Evolutionary conservation across 2,329 filamentous ascomycete genomes (phyloP).

Genomic region (Chrysosphaeria jannelii): DNA sequence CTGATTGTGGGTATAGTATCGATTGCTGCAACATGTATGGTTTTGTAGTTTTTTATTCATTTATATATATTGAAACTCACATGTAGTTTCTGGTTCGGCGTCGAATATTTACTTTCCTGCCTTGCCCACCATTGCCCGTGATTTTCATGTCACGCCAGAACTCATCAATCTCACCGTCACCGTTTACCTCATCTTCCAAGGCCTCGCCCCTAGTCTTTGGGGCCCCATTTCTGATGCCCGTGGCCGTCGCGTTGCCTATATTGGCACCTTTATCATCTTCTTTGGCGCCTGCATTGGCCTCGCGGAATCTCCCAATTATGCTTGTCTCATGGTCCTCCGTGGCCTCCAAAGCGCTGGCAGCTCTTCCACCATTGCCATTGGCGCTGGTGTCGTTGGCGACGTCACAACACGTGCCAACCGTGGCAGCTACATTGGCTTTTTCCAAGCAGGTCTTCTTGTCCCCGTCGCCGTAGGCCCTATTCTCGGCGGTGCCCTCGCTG

Average conservation of each 20-base stretch:
- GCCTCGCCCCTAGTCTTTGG: slow-evolving; percentile 25
- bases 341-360: slow-evolving; percentile 32
- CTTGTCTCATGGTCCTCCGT: slow-evolving; percentile 25
- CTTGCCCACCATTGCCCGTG: slow-evolving; percentile 10
- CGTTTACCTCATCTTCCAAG: slow-evolving; percentile 33
- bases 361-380: slow-evolving; percentile 38
- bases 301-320: slow-evolving; percentile 24
- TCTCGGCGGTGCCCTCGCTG: slow-evolving; percentile 29
- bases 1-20: slow-evolving; percentile 17
- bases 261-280: slow-evolving; percentile 26
- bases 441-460: slow-evolving; percentile 24
- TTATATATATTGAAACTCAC: background rate
- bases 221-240: slow-evolving; percentile 28
- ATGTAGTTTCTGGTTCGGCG: slow-evolving; percentile 20
- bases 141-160: slow-evolving; percentile 10
- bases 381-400: slow-evolving; percentile 41
- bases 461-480: slow-evolving; percentile 24
- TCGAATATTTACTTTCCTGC: slow-evolving; percentile 25
- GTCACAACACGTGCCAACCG: slow-evolving; percentile 35
- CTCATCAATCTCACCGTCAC: slow-evolving; percentile 21
- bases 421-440: slow-evolving; percentile 40
- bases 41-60: background rate
- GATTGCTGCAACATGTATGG: slow-evolving; percentile 18
- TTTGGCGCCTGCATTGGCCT: slow-evolving; percentile 26
- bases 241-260: slow-evolving; percentile 29